Conservation (phyloP, 2,329 filamentous ascomycete genomes). For the Escovopsis weberi region DNA sequence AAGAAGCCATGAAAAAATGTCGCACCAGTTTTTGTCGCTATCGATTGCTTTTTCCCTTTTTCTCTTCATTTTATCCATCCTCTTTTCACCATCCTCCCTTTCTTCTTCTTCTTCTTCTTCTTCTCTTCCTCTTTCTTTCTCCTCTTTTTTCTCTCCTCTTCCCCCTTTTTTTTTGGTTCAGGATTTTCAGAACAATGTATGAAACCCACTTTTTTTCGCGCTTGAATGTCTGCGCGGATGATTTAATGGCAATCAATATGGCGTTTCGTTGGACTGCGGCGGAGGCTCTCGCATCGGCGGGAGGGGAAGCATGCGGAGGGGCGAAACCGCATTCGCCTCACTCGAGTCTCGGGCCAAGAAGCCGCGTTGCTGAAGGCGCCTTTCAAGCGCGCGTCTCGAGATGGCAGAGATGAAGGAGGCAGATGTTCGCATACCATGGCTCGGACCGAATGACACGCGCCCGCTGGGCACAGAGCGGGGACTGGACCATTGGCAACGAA, state of each 20-base stretch:
- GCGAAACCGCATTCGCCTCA: not conserved
- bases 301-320: not conserved
- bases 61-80: not conserved
- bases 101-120: too few relatives aligned
- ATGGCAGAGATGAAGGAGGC: too few relatives aligned
- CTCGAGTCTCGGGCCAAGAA: constrained; percentile 1
- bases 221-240: constrained; percentile 5
- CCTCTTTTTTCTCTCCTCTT: too few relatives aligned
- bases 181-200: constrained; percentile 4
- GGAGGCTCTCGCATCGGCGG: not conserved
- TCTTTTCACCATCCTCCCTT: too few relatives aligned
- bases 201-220: constrained; percentile 1
- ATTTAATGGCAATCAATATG: constrained; percentile 2
- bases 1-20: constrained; percentile 5
- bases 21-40: constrained; percentile 3
- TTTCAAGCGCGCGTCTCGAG: not conserved
- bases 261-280: constrained; percentile 3
- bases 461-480: too few relatives aligned
- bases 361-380: constrained; percentile 1
- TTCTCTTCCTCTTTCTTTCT: too few relatives aligned
- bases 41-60: too few relatives aligned
- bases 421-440: too few relatives aligned
- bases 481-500: too few relatives aligned
- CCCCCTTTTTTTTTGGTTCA: constrained; percentile 1
- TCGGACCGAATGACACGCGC: too few relatives aligned